Base-by-base conservation (phyloP, 176 grass and related monocot genomes). In the Dendrocalamus sinicus region DNA sequence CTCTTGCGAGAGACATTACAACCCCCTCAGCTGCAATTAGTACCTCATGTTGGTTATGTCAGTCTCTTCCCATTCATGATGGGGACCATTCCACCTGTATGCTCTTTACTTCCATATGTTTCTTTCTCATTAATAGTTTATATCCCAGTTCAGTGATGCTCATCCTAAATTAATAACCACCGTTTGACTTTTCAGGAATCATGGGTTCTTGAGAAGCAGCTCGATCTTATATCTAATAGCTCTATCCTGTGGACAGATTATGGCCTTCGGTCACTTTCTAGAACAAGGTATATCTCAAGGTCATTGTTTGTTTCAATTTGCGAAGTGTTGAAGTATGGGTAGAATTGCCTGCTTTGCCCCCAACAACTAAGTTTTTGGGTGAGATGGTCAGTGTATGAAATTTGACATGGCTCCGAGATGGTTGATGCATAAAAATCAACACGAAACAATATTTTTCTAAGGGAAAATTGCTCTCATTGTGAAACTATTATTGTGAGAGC, bases 31-130 rank as follows among this genome's bases (percentile, higher is more conserved):
- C 82, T 95, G 46, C 79, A 84, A 86, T 80, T 98, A 83, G 91
- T 98, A 81, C 96, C 96, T 24, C 96, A 98, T 92, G 82, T 98
- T 93, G 96, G 96, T 73, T 98, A 95, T 86, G 91, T 95, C 86
- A 95, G 89, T 81, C 90, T 98, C 66, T 98, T 98, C 83, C 96
- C 96, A 82, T 91, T 98, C 73, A 95, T 98, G 89, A 95, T 98
- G 96, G 91, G 93, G 17, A 80, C 91, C 57, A 94, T 98, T 89
- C 96, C 93, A 75, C 73, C 96, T 89, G 96, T 98, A 91, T 91
- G 86, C 81, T 78, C 57, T 61, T 71, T 65, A 75, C 70, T 68
- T 86, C 13, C 9, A 16, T 48, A n/a, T 45, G 16, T 81, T 54
- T 84, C 63, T 85, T 78, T 83, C 60, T 60, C 30, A 68, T 52